Conservation (phyloP, 2,329 filamentous ascomycete genomes). For the Cordyceps pruinosa region DNA sequence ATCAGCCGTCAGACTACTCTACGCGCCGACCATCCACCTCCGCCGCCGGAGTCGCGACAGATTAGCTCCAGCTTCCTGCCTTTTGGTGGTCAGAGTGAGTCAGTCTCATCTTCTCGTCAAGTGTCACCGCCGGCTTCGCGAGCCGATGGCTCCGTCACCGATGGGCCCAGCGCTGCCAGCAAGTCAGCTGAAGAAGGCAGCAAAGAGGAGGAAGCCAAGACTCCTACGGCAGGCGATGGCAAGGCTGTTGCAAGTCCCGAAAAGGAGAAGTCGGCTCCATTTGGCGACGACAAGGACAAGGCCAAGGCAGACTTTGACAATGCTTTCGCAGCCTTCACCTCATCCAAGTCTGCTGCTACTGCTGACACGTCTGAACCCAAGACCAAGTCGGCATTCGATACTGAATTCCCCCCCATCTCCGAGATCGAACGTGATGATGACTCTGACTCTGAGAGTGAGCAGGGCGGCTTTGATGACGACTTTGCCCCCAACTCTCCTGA, state of each 20-base stretch:
- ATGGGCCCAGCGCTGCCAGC: slow-evolving; percentile 14
- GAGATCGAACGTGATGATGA: slow-evolving; percentile 72
- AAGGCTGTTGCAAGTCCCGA: slow-evolving; percentile 13
- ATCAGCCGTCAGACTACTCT: slow-evolving; percentile 55
- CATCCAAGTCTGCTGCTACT: slow-evolving; percentile 41
- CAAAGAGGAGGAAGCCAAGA: slow-evolving; percentile 9
- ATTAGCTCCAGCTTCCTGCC: slow-evolving; percentile 71
- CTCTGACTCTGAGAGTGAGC: slow-evolving; percentile 72
- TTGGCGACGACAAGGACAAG: slow-evolving; percentile 49
- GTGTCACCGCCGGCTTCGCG: slow-evolving; percentile 61
- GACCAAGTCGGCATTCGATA: slow-evolving; percentile 49
- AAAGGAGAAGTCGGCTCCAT: slow-evolving; percentile 30
- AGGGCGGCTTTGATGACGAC: slow-evolving; percentile 87
- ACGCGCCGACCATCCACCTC: slow-evolving; percentile 46
- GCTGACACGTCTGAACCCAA: slow-evolving; percentile 35
- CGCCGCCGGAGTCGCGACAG: slow-evolving; percentile 67
- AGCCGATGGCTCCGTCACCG: slow-evolving; percentile 42
- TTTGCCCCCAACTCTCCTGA: slow-evolving; percentile 62
- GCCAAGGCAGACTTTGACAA: slow-evolving; percentile 79
- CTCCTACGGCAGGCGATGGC: neutral
- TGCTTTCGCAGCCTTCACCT: slow-evolving; percentile 71
- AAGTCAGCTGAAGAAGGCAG: slow-evolving; percentile 19
- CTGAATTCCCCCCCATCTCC: slow-evolving; percentile 91
- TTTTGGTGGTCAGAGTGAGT: slow-evolving; percentile 59
- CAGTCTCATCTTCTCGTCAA: slow-evolving; percentile 69